phyloP scores from a whole-genome alignment of 1,284 basidiomycete genomes.

The Rhodofomes roseus region DNA sequence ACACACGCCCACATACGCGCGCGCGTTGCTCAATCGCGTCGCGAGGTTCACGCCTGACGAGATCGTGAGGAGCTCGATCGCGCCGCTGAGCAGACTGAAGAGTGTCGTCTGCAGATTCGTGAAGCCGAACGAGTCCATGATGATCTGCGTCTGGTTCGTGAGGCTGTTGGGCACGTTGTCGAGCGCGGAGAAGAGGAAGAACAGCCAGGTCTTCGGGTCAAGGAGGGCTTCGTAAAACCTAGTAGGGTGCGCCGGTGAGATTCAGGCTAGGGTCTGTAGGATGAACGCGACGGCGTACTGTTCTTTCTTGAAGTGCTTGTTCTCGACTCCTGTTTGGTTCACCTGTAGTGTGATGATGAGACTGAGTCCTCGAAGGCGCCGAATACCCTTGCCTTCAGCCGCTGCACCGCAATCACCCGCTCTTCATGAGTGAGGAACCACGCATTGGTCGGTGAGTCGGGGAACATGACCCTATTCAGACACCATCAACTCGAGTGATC shows the following conservation, averaged over 20 bases:
- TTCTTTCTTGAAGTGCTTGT: slow-evolving; percentile 35
- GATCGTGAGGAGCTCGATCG: slow-evolving; percentile 65
- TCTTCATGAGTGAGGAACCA: slow-evolving; percentile 66
- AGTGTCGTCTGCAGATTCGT: slow-evolving; percentile 62
- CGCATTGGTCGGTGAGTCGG: slow-evolving; percentile 65
- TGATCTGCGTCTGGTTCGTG: slow-evolving; percentile 66
- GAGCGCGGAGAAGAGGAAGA: slow-evolving; percentile 60
- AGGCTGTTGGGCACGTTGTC: slow-evolving; percentile 68
- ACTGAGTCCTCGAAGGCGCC: neutral
- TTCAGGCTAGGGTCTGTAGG: too few relatives aligned
- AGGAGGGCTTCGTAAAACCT: slow-evolving; percentile 64
- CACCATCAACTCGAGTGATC: neutral
- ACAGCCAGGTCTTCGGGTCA: slow-evolving; percentile 72
- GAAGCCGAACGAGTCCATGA: slow-evolving; percentile 70
- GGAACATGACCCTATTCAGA: slow-evolving; percentile 55
- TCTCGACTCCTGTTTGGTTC: slow-evolving; percentile 37
- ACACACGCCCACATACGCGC: slow-evolving; percentile 53
- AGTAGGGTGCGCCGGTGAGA: neutral
- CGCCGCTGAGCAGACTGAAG: slow-evolving; percentile 63
- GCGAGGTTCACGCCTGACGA: slow-evolving; percentile 58
- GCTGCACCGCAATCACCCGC: slow-evolving; percentile 57
- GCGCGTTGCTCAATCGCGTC: slow-evolving; percentile 46
- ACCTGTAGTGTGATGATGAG: slow-evolving; percentile 13
- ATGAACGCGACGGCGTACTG: too few relatives aligned
- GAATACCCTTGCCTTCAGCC: slow-evolving; percentile 50